Evolutionary conservation across 2,329 filamentous ascomycete species (phyloP).

Genomic region (Pleoardoris graminearum): DNA sequence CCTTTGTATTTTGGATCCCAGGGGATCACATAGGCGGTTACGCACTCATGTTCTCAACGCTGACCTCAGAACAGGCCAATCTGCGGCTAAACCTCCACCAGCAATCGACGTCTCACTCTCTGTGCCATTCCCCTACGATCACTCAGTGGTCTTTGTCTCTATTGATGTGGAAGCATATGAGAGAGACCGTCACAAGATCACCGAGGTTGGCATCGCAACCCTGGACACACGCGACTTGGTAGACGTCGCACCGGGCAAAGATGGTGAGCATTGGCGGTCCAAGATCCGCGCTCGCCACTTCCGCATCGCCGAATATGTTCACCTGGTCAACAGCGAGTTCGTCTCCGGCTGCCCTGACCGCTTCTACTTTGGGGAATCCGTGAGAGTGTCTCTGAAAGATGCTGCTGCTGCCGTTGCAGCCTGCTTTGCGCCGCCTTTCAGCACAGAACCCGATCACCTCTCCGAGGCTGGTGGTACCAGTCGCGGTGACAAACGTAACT

Average conservation of each 20-base stretch:
- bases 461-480: conserved; percentile 14
- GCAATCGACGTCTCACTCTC: conserved; percentile 23
- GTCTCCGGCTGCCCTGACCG: conserved; percentile 72
- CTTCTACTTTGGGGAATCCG: conserved; percentile 73
- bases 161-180: conserved; percentile 87
- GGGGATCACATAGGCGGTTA: too few relatives aligned
- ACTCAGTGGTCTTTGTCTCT: conserved; percentile 68
- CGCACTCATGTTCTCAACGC: neutral
- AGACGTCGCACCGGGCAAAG: conserved; percentile 60
- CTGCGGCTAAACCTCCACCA: conserved; percentile 6
- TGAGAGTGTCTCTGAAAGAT: conserved; percentile 55
- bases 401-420: conserved; percentile 53
- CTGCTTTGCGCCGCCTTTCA: conserved; percentile 63
- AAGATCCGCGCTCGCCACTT: conserved; percentile 74
- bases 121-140: conserved; percentile 46
- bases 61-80: neutral
- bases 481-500: conserved; percentile 53
- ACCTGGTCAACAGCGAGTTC: conserved; percentile 68
- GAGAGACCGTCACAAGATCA: conserved; percentile 65
- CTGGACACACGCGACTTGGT: conserved; percentile 70
- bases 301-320: conserved; percentile 69
- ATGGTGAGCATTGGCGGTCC: conserved; percentile 68
- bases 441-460: conserved; percentile 23
- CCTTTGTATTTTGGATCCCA: too few relatives aligned
- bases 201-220: conserved; percentile 82